Evolutionary conservation across 192 early-diverging fungal species (phyloP).

Genomic region (Backusella tarrabulga): DNA sequence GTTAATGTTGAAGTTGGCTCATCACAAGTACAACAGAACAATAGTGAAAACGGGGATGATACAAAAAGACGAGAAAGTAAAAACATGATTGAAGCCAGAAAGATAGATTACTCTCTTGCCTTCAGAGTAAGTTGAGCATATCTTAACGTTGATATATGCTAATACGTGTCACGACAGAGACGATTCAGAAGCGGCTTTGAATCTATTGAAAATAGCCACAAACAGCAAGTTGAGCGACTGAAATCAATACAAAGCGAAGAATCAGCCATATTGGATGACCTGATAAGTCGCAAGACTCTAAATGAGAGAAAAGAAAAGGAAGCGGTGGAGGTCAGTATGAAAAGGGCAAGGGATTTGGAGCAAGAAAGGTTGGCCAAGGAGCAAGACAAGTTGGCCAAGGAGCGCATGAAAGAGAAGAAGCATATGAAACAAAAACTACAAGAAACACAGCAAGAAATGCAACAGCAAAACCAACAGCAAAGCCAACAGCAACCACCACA

Average conservation of each 20-base stretch:
- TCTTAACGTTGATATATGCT: neutral
- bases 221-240: neutral
- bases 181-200: neutral
- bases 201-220: neutral
- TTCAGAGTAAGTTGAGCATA: neutral
- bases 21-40: neutral
- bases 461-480: neutral
- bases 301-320: neutral
- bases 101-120: neutral
- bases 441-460: neutral
- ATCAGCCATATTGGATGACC: neutral
- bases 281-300: neutral
- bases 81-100: neutral
- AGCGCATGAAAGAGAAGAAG: neutral
- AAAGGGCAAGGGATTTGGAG: neutral
- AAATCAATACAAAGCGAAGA: neutral
- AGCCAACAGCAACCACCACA: neutral
- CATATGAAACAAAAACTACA: neutral
- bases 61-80: neutral
- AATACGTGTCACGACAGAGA: neutral
- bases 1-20: neutral
- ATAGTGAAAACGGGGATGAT: neutral
- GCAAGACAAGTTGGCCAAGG: neutral
- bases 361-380: neutral
- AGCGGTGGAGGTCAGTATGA: neutral